phyloP scores from a whole-genome alignment of 345 rosid species.

The Salix dunnii region DNA sequence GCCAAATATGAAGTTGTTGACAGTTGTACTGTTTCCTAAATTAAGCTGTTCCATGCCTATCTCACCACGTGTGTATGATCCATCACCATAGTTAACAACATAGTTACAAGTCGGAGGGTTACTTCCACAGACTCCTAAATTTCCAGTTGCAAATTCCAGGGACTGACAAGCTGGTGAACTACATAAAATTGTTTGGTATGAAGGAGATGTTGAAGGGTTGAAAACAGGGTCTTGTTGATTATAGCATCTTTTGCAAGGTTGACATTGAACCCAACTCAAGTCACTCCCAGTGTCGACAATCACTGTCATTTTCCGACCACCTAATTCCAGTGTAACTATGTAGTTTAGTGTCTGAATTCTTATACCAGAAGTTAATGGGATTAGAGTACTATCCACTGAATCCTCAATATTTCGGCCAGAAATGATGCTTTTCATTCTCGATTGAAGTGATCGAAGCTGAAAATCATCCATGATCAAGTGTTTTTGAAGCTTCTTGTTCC shows the following conservation, averaged over 20 bases:
- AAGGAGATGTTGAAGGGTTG: conserved; percentile 57
- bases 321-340: conserved; percentile 59
- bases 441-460: conserved; percentile 52
- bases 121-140: conserved; percentile 44
- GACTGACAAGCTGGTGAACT: conserved; percentile 67
- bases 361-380: conserved; percentile 65
- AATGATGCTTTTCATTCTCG: conserved; percentile 32
- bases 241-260: conserved; percentile 71
- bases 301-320: conserved; percentile 52
- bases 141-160: conserved; percentile 49
- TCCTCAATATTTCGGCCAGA: conserved; percentile 18
- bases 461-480: conserved; percentile 51
- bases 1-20: conserved; percentile 59
- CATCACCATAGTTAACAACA: conserved; percentile 74
- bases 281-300: conserved; percentile 95
- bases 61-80: conserved; percentile 78
- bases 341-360: conserved; percentile 67
- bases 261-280: conserved; percentile 93
- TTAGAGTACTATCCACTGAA: conserved; percentile 22
- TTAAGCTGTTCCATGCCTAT: conserved; percentile 52
- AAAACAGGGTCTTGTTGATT: conserved; percentile 70
- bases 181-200: conserved; percentile 54
- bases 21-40: conserved; percentile 33
- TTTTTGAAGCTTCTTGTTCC: conserved; percentile 55
- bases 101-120: conserved; percentile 50